Percentiles rank a stretch among this genome's conserved stretches.
Evolutionary conservation across 225 moss, liverwort and hornwort genomes (phyloP).

Genomic region (Physcomitrellopsis africana): DNA sequence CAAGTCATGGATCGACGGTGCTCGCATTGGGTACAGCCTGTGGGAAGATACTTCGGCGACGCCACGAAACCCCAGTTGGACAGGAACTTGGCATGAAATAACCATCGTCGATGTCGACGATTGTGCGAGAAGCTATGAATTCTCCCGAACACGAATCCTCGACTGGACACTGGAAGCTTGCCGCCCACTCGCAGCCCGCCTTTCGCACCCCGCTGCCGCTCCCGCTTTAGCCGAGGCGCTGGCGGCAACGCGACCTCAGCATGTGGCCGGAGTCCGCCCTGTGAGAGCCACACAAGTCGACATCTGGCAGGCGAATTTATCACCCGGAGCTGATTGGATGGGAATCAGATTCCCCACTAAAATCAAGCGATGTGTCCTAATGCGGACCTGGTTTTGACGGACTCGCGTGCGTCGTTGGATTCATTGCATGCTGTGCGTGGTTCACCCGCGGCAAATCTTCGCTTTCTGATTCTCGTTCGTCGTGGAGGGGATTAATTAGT

Average conservation of each 20-base stretch:
- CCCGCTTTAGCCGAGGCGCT: background rate
- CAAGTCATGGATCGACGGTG: too few species aligned
- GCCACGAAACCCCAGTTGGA: too few species aligned
- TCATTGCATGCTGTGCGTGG: background rate
- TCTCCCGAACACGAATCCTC: too few species aligned
- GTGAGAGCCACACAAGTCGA: background rate
- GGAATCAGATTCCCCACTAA: conserved; percentile 1
- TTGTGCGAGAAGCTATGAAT: too few species aligned
- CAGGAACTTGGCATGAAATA: too few species aligned
- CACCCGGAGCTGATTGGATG: background rate
- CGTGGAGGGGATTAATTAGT: background rate
- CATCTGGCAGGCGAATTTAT: background rate
- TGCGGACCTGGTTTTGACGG: background rate
- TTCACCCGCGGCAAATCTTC: background rate
- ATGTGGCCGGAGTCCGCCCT: conserved; percentile 24
- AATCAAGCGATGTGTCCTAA: conserved; percentile 25
- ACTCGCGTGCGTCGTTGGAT: conserved; percentile 9
- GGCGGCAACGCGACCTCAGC: background rate
- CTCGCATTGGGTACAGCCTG: too few species aligned
- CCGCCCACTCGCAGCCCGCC: background rate
- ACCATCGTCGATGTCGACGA: too few species aligned
- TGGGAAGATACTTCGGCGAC: too few species aligned
- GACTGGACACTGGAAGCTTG: background rate
- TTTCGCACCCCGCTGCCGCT: conserved; percentile 24
- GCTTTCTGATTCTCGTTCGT: background rate